Conservation (phyloP, 371 early-diverging fungal genomes). For the Conidiobolus incongruus region DNA sequence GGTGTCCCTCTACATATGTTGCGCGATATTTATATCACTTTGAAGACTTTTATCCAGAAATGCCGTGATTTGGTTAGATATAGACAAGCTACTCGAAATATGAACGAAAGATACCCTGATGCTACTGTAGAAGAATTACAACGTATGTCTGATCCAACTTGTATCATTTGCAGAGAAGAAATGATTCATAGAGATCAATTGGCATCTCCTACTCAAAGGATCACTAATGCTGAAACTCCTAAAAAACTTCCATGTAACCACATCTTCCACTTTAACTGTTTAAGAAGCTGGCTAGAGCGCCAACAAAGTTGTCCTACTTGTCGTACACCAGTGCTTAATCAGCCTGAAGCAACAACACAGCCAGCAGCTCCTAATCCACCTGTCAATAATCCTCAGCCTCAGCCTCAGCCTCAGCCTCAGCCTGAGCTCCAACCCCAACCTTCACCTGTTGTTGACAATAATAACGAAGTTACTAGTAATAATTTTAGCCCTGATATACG, state of each 20-base stretch:
- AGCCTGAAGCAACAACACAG: background rate
- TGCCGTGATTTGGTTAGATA: constrained; percentile 73
- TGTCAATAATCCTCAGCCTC: too few relatives aligned
- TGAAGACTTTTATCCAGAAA: constrained; percentile 68
- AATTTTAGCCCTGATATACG: constrained; percentile 2
- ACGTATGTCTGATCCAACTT: constrained; percentile 58
- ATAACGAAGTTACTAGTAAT: constrained; percentile 2
- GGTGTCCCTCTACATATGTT: constrained; percentile 83
- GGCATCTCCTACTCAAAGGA: constrained; percentile 1
- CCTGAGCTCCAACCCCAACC: constrained; percentile 22
- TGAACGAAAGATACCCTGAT: constrained; percentile 83
- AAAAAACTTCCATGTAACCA: constrained; percentile 95
- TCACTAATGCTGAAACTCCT: constrained; percentile 32
- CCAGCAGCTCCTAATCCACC: background rate
- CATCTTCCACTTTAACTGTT: constrained; percentile 91
- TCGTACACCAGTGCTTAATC: constrained; percentile 16
- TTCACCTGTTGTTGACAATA: constrained; percentile 10
- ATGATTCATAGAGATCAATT: constrained; percentile 26
- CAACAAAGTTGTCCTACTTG: constrained; percentile 99
- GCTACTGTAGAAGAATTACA: constrained; percentile 64
- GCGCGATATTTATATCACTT: constrained; percentile 84
- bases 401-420: constrained; percentile 9
- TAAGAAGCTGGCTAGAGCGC: constrained; percentile 94
- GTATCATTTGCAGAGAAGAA: constrained; percentile 94
- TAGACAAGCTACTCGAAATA: constrained; percentile 78